Evolutionary conservation across 2,329 filamentous ascomycete genomes (phyloP).

Genomic region (Moelleriella libera): DNA sequence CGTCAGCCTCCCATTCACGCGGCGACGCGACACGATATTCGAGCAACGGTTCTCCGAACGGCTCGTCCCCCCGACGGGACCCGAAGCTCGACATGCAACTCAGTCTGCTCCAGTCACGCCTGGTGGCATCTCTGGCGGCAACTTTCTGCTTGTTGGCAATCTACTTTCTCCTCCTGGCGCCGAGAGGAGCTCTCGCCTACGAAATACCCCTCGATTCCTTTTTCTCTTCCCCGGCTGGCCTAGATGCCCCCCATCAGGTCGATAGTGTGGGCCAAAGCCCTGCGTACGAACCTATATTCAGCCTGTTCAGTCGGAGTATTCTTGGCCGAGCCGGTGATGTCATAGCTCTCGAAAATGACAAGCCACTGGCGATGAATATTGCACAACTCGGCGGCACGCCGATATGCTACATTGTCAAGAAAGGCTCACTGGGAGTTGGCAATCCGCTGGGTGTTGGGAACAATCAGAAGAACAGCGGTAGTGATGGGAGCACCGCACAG

Average conservation of each 20-base stretch:
- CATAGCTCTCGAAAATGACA: constrained; percentile 48
- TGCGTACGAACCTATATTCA: constrained; percentile 47
- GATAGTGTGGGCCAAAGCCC: constrained; percentile 8
- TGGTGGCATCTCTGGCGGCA: constrained; percentile 51
- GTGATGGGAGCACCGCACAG: not conserved
- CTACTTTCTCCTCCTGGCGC: constrained; percentile 44
- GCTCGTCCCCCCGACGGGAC: constrained; percentile 1
- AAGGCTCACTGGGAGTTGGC: constrained; percentile 10
- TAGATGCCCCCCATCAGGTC: not conserved
- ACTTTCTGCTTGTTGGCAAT: constrained; percentile 44
- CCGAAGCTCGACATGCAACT: constrained; percentile 42
- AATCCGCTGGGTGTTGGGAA: not conserved
- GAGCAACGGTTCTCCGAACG: constrained; percentile 14
- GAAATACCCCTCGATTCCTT: constrained; percentile 23
- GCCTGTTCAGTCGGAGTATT: constrained; percentile 45
- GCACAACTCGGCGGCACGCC: constrained; percentile 41
- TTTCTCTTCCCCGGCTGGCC: not conserved
- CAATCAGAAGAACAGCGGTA: not conserved
- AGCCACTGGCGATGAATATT: constrained; percentile 43
- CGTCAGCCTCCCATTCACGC: not conserved
- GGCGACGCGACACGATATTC: not conserved
- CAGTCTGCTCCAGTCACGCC: constrained; percentile 57
- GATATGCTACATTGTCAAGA: constrained; percentile 26
- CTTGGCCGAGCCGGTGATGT: constrained; percentile 45
- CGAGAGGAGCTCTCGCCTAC: constrained; percentile 47